Evolutionary conservation across 352 stramenopile genomes (phyloP).

Genomic region (Pythium chondricola): DNA sequence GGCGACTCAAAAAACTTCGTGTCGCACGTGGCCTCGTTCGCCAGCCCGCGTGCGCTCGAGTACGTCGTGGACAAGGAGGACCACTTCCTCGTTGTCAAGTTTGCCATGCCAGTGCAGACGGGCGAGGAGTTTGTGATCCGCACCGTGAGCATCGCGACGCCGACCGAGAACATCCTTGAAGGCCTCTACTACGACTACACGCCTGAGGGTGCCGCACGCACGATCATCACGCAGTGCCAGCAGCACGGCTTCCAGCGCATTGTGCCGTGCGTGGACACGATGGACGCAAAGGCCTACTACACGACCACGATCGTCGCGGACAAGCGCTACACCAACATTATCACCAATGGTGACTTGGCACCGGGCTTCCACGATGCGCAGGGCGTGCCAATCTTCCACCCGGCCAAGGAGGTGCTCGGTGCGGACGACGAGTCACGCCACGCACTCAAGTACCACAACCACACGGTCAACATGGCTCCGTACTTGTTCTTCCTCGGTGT

Average conservation of each 20-base stretch:
- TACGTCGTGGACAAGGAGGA: conserved; percentile 56
- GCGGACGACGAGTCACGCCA: conserved; percentile 48
- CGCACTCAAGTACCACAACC: conserved; percentile 75
- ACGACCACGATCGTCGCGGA: conserved; percentile 69
- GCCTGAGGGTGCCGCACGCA: conserved; percentile 53
- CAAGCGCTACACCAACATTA: conserved; percentile 76
- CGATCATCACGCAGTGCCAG: conserved; percentile 81
- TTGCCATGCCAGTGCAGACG: conserved; percentile 38
- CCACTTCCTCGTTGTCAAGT: conserved; percentile 63
- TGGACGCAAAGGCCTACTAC: conserved; percentile 79
- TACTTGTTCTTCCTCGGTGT: conserved; percentile 79
- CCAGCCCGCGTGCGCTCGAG: conserved; percentile 31
- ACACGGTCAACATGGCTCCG: conserved; percentile 80
- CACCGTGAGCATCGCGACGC: conserved; percentile 54
- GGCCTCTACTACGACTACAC: conserved; percentile 79
- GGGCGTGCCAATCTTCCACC: conserved; percentile 58
- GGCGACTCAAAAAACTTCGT: conserved; percentile 44
- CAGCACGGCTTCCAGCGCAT: conserved; percentile 78
- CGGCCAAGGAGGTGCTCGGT: conserved; percentile 41
- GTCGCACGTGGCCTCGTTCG: conserved; percentile 50
- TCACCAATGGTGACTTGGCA: conserved; percentile 72
- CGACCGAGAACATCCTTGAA: conserved; percentile 74
- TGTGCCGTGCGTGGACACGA: conserved; percentile 72
- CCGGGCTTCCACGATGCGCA: conserved; percentile 52
- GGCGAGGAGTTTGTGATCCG: conserved; percentile 67